A percentile compares a stretch with the other conserved stretches of the same genome.
These are phyloP conservation scores for Camelina sativa DNA, from an alignment of 345 rosid genomes.

Conservation along the genomic window DNA sequence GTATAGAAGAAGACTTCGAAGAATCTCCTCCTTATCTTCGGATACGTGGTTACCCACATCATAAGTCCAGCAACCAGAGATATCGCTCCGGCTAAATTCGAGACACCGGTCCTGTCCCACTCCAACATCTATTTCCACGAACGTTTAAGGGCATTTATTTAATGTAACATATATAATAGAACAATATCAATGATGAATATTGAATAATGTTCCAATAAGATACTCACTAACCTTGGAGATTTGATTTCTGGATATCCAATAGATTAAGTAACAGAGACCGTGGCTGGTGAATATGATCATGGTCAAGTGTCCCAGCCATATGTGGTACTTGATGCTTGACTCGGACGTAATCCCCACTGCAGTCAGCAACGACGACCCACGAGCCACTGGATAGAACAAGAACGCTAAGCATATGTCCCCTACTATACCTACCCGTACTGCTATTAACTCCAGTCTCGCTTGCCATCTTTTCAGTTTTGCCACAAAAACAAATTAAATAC, in stretches of 20 bases:
- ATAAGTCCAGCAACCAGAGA: constrained; percentile 61
- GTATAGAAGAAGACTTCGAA: constrained; percentile 85
- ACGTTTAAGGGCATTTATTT: neutral
- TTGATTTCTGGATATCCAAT: constrained; percentile 46
- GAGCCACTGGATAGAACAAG: constrained; percentile 75
- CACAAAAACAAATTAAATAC: constrained; percentile 3
- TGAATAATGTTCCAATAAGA: no score
- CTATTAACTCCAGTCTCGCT: constrained; percentile 43
- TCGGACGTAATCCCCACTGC: constrained; percentile 74
- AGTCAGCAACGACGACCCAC: constrained; percentile 71
- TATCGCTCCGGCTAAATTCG: constrained; percentile 74
- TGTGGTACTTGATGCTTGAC: constrained; percentile 73
- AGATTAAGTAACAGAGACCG: constrained; percentile 54
- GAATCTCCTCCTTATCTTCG: constrained; percentile 54
- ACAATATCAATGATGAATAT: no score
- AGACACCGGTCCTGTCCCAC: constrained; percentile 52
- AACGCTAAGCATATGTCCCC: constrained; percentile 62
- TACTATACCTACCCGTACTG: constrained; percentile 48
- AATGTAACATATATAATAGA: no score
- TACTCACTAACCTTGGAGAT: constrained; percentile 48
- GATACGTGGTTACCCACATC: constrained; percentile 68
- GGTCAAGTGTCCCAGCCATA: constrained; percentile 73
- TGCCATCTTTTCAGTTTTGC: constrained; percentile 53
- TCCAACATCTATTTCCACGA: constrained; percentile 48
- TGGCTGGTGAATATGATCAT: constrained; percentile 63